A percentile compares a stretch with the other conserved stretches of the same genome.
Evolutionary conservation across 331 rosid genomes (phyloP).

Genomic region (Malus hybrid): DNA sequence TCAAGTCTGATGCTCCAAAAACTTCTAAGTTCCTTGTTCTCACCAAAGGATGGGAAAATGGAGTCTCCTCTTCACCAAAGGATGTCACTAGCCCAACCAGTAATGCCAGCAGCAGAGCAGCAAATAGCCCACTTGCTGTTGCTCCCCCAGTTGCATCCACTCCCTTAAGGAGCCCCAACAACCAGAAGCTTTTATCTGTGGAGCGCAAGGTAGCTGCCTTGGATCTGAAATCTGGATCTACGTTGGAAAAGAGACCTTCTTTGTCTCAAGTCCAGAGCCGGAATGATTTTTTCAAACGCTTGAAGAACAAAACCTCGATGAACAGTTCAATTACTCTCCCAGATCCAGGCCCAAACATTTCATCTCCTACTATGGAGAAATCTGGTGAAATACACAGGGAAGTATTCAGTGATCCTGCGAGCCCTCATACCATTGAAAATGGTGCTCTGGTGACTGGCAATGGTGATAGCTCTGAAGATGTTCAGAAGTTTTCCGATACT

Average conservation of each 20-base stretch:
- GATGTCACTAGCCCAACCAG: conserved; percentile 64
- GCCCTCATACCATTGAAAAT: conserved; percentile 40
- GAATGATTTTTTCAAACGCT: conserved; percentile 80
- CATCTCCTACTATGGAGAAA: conserved; percentile 50
- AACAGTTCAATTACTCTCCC: conserved; percentile 44
- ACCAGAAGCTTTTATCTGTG: conserved; percentile 38
- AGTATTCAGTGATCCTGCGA: conserved; percentile 36
- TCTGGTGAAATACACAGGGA: conserved; percentile 49
- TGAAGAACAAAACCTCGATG: conserved; percentile 65
- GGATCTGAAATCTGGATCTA: conserved; percentile 62
- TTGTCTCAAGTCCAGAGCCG: conserved; percentile 87
- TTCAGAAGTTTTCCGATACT: conserved; percentile 26
- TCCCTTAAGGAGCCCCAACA: conserved; percentile 60
- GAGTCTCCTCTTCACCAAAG: conserved; percentile 46
- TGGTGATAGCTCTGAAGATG: conserved; percentile 47
- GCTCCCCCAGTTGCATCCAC: conserved; percentile 54
- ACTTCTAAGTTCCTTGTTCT: conserved; percentile 85
- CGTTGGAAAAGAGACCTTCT: conserved; percentile 69
- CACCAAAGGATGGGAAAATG: conserved; percentile 72
- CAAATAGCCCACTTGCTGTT: conserved; percentile 51
- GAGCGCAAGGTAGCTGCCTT: conserved; percentile 56
- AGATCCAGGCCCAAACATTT: conserved; percentile 40
- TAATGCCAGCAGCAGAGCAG: conserved; percentile 42
- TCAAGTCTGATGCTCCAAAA: conserved; percentile 64
- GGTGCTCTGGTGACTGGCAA: conserved; percentile 49